Conservation (phyloP, 345 rosid species). For the Hibiscus trionum region DNA sequence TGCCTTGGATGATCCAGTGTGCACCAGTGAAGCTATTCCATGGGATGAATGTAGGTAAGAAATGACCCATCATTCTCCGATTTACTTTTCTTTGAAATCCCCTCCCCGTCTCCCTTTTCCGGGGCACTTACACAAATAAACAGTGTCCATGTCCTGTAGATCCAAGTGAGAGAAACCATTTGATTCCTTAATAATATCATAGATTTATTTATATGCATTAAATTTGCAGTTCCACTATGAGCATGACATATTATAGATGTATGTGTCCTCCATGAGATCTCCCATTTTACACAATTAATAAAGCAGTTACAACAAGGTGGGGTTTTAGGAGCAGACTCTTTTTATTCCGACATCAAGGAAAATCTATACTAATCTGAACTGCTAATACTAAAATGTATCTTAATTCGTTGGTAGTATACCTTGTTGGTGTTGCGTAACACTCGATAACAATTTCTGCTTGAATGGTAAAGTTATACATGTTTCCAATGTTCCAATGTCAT, state of each 20-base stretch:
- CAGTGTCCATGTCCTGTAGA: neutral
- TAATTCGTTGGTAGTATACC: neutral
- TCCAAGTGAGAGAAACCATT: neutral
- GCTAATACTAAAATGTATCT: neutral
- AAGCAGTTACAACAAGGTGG: neutral
- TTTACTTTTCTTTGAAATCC: neutral
- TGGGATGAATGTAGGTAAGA: slow-evolving; percentile 90
- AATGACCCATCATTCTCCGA: neutral
- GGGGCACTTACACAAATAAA: neutral
- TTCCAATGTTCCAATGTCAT: neutral
- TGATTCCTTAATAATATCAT: neutral
- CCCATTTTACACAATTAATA: neutral
- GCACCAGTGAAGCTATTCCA: slow-evolving; percentile 86
- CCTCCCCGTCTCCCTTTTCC: neutral
- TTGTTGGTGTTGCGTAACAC: neutral
- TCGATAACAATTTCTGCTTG: neutral
- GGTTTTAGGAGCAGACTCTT: neutral
- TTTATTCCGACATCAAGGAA: neutral
- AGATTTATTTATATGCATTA: neutral
- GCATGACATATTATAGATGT: neutral
- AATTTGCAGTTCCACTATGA: neutral
- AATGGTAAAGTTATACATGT: neutral
- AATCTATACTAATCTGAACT: neutral
- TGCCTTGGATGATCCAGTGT: slow-evolving; percentile 88
- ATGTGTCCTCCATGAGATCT: neutral